Base-by-base conservation (phyloP, 305 asterid genomes). In the Fraxinus paxiana region DNA sequence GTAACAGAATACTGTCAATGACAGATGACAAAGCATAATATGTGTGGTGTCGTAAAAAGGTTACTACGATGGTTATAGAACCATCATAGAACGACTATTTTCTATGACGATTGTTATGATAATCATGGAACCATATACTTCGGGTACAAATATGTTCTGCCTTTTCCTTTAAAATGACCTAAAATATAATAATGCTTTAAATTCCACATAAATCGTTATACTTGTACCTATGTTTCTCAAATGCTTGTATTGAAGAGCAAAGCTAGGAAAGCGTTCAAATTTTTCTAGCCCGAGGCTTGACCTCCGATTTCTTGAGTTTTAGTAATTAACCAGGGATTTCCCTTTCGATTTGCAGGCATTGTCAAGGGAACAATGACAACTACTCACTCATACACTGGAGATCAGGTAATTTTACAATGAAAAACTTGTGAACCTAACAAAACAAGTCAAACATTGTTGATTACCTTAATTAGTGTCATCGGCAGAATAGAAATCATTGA, bases 301-400 rank as follows among this genome's bases (percentile, higher is more conserved):
- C 67, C 67, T 56, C 67, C 28, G 0, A 63, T 63, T 61, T 22
- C 33, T 22, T 4, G 3, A 24, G 61, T 10, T 43, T 75, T 8
- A 43, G 30, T 38, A 75, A 4, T 75, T 2, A 12, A 26, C 65
- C 4, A 3, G 18, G 70, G 10, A 18, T 75, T 48, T 6, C 22
- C 2, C 35, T 1, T 76, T 69, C n/a, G 34, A 31, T 79, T 81
- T 88, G 79, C 89, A 93, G 98, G 98, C 54, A 95, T 95, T 83
- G 98, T 90, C 71, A 95, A 95, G 90, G 98, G 98, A 78, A 95
- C 97, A 71, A 95, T 95, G 98, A 95, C 98, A 61, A 95, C 97
- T 56, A 95, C 98, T 37, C 98, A 93, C 88, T 95, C 98, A n/a
- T 95, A 93, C 93, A 95, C 98, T 6, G 97, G 98, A 72, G 98